These are phyloP conservation scores for Blastobotrys mokoenaii DNA, from an alignment of 805 yeast genomes.

Conservation along the genomic window DNA sequence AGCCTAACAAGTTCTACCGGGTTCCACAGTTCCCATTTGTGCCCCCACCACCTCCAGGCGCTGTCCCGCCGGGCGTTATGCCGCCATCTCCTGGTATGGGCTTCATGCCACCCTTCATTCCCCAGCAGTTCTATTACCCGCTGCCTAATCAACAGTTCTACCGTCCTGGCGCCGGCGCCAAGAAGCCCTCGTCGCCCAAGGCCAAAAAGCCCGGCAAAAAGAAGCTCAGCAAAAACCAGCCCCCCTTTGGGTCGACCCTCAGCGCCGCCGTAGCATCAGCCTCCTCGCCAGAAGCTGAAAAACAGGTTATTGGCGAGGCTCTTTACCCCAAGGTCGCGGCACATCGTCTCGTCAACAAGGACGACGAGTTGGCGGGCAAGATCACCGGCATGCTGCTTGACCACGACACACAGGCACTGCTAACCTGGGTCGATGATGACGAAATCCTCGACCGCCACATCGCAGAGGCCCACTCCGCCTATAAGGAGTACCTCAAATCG, in stretches of 20 bases:
- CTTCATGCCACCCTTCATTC: no score
- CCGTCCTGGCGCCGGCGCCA: no score
- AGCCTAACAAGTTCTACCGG: slow-evolving; percentile 85
- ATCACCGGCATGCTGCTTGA: slow-evolving; percentile 98
- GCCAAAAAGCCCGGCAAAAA: no score
- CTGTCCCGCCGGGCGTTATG: slow-evolving; percentile 68
- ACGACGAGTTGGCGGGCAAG: slow-evolving; percentile 94
- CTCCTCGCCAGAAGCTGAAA: slow-evolving; percentile 88
- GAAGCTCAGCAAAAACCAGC: no score
- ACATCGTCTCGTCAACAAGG: slow-evolving; percentile 77
- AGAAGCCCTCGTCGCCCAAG: no score
- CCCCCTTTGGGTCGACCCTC: no score
- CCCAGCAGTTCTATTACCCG: no score
- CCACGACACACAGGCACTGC: slow-evolving; percentile 84
- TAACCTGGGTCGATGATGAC: slow-evolving; percentile 83
- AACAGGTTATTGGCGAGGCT: slow-evolving; percentile 97
- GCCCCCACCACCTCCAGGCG: no score
- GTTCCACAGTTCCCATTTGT: no score
- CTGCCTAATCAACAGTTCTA: no score
- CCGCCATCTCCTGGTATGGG: slow-evolving; percentile 52
- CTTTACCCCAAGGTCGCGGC: slow-evolving; percentile 86
- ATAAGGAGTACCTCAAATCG: slow-evolving; percentile 73
- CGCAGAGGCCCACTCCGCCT: slow-evolving; percentile 90
- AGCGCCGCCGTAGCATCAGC: slow-evolving; percentile 56
- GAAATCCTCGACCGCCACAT: slow-evolving; percentile 83